Evolutionary conservation across 2,329 filamentous ascomycete species (phyloP), one percentile per base, ranked within the genome.

Genomic region (Apiospora rasikravindrae): DNA sequence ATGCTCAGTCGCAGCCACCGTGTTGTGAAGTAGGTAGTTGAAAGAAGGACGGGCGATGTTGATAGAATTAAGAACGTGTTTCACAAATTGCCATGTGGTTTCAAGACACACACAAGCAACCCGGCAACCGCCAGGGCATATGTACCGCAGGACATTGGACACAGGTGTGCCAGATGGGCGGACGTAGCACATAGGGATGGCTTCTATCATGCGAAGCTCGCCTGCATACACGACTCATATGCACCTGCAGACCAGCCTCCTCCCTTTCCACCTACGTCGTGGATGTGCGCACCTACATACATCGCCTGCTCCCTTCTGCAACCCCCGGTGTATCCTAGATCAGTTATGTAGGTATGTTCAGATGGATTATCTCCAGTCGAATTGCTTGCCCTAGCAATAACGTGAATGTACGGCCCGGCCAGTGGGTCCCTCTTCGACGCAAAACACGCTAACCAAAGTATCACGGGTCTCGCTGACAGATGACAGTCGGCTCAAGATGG

Each of bases 41-140:
- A n/a, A 26, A 57, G 51, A 19, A 57, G 51, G 51, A 57, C 51
- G 26, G 53, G 37, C 19, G 29, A 61, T 8, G 29, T 22, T 22
- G 16, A 33, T 37, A 11, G 29, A 19, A 61, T 37, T 61, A 33
- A 61, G 53, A 37, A 22, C 19, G 29, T 37, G 53, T 61, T 61
- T 61, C 53, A 61, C 33, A 37, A 61, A 64, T n/a, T 14, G 16
- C 57, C 57, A 64, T 40, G 57, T 37, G 57, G 57, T 64, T 64
- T 64, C 57, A 64, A 64, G 57, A 64, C 57, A 64, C 57, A 64
- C 57, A 64, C 57, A 64, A 64, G 33, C 53, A 61, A 61, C 16
- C 51, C 33, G 51, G 16, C 53, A 49, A 26, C n/a, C n/a, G n/a
- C n/a, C n/a, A 61, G 22, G 53, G 53, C 53, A 8, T 37, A 37